A percentile compares a stretch with the other conserved stretches of the same genome.
phyloP scores from a whole-genome alignment of 1,139 yeast species.

The Sporopachydermia cereana region DNA sequence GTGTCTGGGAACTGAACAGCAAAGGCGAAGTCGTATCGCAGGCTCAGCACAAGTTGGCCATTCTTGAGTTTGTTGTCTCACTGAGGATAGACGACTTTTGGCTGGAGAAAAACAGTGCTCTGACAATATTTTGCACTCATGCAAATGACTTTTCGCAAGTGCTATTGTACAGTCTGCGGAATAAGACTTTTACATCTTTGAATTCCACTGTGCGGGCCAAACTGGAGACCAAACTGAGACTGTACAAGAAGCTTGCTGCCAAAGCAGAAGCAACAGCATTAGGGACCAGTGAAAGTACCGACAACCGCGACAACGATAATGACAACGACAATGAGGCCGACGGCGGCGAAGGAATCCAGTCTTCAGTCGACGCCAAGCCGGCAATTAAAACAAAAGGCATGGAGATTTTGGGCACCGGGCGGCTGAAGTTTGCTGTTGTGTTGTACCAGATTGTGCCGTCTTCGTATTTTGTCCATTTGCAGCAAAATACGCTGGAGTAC shows the following conservation, averaged over 20 bases:
- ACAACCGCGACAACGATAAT: too few species aligned
- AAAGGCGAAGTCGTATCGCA: too few species aligned
- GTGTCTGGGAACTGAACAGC: too few species aligned
- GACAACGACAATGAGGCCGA: too few species aligned
- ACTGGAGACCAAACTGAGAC: conserved; percentile 27
- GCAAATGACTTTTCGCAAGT: too few species aligned
- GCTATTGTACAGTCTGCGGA: too few species aligned
- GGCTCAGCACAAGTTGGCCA: too few species aligned
- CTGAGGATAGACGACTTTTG: too few species aligned
- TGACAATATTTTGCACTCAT: too few species aligned
- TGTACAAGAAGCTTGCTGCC: conserved; percentile 59
- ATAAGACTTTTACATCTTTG: too few species aligned
- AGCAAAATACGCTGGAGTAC: not conserved
- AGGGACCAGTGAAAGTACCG: conserved; percentile 59
- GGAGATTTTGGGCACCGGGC: not conserved
- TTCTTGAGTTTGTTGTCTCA: too few species aligned
- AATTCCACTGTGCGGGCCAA: not conserved
- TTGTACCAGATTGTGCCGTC: not conserved
- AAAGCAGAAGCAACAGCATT: conserved; percentile 56
- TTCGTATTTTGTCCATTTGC: not conserved
- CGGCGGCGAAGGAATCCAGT: conserved; percentile 50
- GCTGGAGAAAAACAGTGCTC: too few species aligned
- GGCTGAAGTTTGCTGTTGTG: not conserved
- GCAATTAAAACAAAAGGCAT: not conserved
- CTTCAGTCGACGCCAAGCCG: conserved; percentile 57